Evolutionary conservation across 2,329 filamentous ascomycete species (phyloP).

Genomic region (Epichloe scottii): DNA sequence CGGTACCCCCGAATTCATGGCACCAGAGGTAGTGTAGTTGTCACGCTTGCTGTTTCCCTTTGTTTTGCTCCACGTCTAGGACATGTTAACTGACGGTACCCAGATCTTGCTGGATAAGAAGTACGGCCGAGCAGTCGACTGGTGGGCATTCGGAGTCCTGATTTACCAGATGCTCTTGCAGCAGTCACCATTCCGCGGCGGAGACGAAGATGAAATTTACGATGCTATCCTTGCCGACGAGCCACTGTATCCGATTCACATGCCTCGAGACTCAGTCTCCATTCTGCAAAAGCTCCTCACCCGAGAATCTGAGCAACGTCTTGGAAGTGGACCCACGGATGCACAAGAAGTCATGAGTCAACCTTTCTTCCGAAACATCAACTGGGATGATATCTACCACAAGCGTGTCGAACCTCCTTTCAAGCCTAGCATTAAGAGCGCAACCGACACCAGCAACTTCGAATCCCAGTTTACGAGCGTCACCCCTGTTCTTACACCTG

Average conservation of each 20-base stretch:
- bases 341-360: constrained; percentile 98
- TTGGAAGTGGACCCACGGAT: constrained; percentile 91
- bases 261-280: constrained; percentile 94
- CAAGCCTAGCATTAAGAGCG: constrained; percentile 74
- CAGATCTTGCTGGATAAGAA: constrained; percentile 96
- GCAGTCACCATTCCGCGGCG: constrained; percentile 95
- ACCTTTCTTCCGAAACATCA: constrained; percentile 94
- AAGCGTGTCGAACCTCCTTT: constrained; percentile 87
- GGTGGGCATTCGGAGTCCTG: constrained; percentile 98
- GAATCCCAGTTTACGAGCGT: constrained; percentile 98
- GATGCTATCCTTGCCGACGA: constrained; percentile 96
- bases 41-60: not conserved
- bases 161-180: constrained; percentile 99
- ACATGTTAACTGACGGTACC: not conserved
- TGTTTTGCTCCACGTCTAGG: not conserved
- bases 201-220: constrained; percentile 99
- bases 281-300: constrained; percentile 96
- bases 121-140: constrained; percentile 92
- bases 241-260: constrained; percentile 94
- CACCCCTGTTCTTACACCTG: constrained; percentile 89
- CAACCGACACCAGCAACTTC: constrained; percentile 99
- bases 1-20: constrained; percentile 99
- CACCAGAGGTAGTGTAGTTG: constrained; percentile 60
- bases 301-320: constrained; percentile 80
- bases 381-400: constrained; percentile 97